These are phyloP conservation scores for Juglanconis juglandina DNA, from an alignment of 2,329 filamentous ascomycete species.

Conservation along the genomic window DNA sequence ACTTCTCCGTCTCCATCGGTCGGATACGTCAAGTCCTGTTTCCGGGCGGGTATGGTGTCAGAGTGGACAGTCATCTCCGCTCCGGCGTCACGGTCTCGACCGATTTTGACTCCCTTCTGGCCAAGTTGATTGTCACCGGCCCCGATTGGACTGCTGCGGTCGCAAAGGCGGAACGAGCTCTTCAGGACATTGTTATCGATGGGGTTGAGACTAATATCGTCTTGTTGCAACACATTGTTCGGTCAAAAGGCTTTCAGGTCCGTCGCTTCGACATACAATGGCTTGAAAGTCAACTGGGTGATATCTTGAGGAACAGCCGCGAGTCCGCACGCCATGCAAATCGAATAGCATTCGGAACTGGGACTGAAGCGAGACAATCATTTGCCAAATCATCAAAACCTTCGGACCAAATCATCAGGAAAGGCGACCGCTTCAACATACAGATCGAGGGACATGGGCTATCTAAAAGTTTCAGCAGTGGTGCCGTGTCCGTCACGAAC, in stretches of 20 bases:
- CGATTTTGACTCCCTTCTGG: constrained; percentile 57
- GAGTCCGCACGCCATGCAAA: background rate
- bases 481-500: constrained; percentile 21
- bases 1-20: constrained; percentile 58
- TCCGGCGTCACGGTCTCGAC: constrained; percentile 43
- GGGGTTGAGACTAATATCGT: constrained; percentile 58
- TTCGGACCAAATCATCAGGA: constrained; percentile 3
- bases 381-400: background rate
- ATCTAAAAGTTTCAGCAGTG: background rate
- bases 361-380: background rate
- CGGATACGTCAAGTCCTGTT: constrained; percentile 53
- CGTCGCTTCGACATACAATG: constrained; percentile 25
- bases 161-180: constrained; percentile 50
- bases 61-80: constrained; percentile 55
- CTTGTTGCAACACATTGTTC: constrained; percentile 51
- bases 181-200: constrained; percentile 51
- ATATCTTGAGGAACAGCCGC: background rate
- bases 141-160: constrained; percentile 49
- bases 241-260: constrained; percentile 44
- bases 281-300: background rate
- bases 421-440: constrained; percentile 6
- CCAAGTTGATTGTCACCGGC: constrained; percentile 57
- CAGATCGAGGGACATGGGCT: background rate
- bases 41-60: constrained; percentile 54
- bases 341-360: background rate